phyloP scores from a whole-genome alignment of 2,329 filamentous ascomycete genomes.

The Aspergillus pseudotamarii region DNA sequence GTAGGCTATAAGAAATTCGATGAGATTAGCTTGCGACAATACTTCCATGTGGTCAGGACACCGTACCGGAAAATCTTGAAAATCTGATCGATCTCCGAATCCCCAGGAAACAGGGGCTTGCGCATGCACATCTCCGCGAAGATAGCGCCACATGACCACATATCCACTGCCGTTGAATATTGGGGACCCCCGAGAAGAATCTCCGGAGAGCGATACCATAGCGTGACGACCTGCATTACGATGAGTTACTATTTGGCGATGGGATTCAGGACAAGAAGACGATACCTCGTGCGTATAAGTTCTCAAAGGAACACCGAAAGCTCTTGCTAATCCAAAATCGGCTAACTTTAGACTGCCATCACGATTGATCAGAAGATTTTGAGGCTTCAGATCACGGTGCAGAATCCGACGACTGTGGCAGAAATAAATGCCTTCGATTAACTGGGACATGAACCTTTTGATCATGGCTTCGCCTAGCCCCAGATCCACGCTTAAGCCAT shows the following conservation, averaged over 20 bases:
- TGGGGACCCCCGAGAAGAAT: constrained; percentile 88
- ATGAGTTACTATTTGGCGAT: neutral
- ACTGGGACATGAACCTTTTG: constrained; percentile 89
- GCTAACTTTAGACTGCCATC: constrained; percentile 89
- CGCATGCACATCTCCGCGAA: constrained; percentile 96
- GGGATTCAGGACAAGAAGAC: neutral
- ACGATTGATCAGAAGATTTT: constrained; percentile 83
- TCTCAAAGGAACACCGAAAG: constrained; percentile 85
- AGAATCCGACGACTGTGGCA: constrained; percentile 87
- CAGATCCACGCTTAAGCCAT: constrained; percentile 69
- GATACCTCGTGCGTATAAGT: constrained; percentile 86
- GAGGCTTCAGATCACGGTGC: constrained; percentile 86
- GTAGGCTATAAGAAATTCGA: constrained; percentile 55
- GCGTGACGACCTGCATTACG: constrained; percentile 70
- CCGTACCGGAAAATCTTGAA: constrained; percentile 88
- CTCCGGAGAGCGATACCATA: constrained; percentile 91
- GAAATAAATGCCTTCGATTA: constrained; percentile 81
- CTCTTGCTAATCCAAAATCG: constrained; percentile 85
- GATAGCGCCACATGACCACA: constrained; percentile 94
- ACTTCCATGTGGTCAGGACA: constrained; percentile 20
- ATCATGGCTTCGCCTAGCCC: constrained; percentile 79
- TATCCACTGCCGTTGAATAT: constrained; percentile 91
- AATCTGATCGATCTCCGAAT: constrained; percentile 91
- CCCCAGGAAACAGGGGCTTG: constrained; percentile 88
- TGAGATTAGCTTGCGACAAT: neutral